Evolutionary conservation across 2,329 filamentous ascomycete genomes (phyloP), one percentile per base, ranked within the genome.

Genomic region (Xylariomycetidae sp.): DNA sequence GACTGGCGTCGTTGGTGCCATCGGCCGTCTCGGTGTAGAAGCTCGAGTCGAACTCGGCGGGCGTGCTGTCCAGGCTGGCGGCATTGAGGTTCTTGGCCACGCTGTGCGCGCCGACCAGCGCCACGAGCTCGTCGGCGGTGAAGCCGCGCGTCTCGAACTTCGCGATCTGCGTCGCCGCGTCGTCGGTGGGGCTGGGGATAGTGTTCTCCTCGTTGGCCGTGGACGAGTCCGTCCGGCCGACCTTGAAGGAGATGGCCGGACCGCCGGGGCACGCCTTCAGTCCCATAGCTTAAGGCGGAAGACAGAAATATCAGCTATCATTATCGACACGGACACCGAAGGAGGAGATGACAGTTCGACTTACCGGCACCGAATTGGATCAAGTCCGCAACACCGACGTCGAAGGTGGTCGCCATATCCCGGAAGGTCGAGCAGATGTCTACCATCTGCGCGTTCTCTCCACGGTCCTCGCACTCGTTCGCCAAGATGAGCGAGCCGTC

Each of bases 311-410:
- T n/a, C n/a, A n/a, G n/a, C n/a, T n/a, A n/a, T n/a, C n/a, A n/a
- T n/a, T n/a, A n/a, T n/a, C n/a, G n/a, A n/a, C n/a, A n/a, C n/a
- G n/a, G n/a, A n/a, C n/a, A n/a, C n/a, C n/a, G n/a, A n/a, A n/a
- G n/a, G n/a, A n/a, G n/a, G n/a, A n/a, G n/a, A n/a, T n/a, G n/a
- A 28, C 23, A 8, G 14, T 26, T 23, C 6, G 13, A 29, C 53
- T 49, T 27, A 54, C 53, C 51, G n/a, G 47, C 42, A 17, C 42
- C 53, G n/a, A 56, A 46, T 23, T 56, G 51, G 17, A 56, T 54
- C 30, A 51, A 25, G 30, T 56, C 53, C 1, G 53, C 51, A 3
- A 38, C 42, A 19, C 53, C 46, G 30, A 54, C 51, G 17, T 38
- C 34, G 31, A 44, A 50, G 10, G 43, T 27, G 0, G 43, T 42